Evolutionary conservation across 805 yeast species (phyloP), one percentile per base, ranked within the genome.

Genomic region (Sungouiozyma intestinalis): DNA sequence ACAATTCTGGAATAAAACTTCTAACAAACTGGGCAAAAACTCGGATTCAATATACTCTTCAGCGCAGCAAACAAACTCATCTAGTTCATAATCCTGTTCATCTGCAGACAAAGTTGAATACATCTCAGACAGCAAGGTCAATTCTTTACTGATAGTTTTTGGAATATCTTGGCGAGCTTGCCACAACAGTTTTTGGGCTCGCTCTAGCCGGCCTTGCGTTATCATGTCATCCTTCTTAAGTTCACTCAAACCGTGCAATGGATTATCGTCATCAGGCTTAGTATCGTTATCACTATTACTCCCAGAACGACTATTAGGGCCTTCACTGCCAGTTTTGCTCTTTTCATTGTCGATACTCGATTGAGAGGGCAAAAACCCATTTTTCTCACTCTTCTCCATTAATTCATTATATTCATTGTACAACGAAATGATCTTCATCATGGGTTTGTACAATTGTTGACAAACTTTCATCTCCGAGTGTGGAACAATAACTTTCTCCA

Each of bases 41-140:
- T 57, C 62, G 13, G 57, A 43, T 46, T 62, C 65, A 33, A 61
- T 61, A 40, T 61, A 62, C 40, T 60, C 63, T 35, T 62, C 66
- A 2, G 66, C 66, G 40, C 63, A 58, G 35, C 61, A 55, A 3
- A 62, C 66, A 50, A 62, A 62, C 41, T 61, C 63, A 41, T 60
- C 65, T 17, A 62, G 39, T 43, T 61, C 58, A 27, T 54, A 61
- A 44, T 62, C 66, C 45, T 62, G 66, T 44, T 62, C 66, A 42
- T 59, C 63, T 3, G 63, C 63, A 15, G 62, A 57, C 35, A 58
- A 46, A 1, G 63, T 57, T 1, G 63, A 56, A 40, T 61, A 62
- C 64, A 62, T 59, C 35, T 61, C 64, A 7, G 64, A 58, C 9
- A 62, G 43, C 16, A 61, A 46, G 8, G 64, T 60, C 15, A 62